Percentiles rank a stretch among this genome's conserved stretches.
Conservation (phyloP, 768 basidiomycete genomes). For the Xerocomellus intermedius region DNA sequence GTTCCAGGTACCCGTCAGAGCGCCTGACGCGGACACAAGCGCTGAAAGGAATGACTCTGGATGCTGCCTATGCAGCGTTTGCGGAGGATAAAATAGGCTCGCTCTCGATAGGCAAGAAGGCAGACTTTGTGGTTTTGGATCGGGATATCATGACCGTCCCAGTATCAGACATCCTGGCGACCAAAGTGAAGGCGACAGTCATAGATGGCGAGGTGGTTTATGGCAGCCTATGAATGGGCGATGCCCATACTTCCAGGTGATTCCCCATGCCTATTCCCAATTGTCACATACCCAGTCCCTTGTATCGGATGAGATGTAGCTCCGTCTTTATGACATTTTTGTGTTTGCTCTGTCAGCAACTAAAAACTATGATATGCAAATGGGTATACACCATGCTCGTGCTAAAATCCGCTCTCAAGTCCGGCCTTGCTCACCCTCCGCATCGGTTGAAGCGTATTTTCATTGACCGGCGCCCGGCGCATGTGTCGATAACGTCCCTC, state of each 20-base stretch:
- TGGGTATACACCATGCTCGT: constrained; percentile 13
- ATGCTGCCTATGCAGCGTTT: constrained; percentile 87
- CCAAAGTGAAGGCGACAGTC: constrained; percentile 70
- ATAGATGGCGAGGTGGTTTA: constrained; percentile 71
- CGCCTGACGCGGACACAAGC: constrained; percentile 79
- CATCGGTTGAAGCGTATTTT: constrained; percentile 85
- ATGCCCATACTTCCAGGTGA: neutral
- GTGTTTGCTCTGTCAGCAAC: neutral
- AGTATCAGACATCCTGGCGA: constrained; percentile 55
- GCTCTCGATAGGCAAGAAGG: constrained; percentile 72
- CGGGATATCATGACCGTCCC: constrained; percentile 74
- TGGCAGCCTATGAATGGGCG: constrained; percentile 40
- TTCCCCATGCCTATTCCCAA: neutral
- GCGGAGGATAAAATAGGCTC: constrained; percentile 70
- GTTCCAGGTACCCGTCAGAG: constrained; percentile 70
- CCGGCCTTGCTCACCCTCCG: constrained; percentile 92
- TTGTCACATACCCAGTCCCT: neutral
- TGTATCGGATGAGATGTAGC: neutral
- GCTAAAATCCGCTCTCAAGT: constrained; percentile 62
- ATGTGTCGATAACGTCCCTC: constrained; percentile 86
- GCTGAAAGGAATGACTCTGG: constrained; percentile 86
- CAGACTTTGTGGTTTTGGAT: constrained; percentile 85
- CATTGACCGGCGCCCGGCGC: constrained; percentile 82
- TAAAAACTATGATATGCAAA: constrained; percentile 7
- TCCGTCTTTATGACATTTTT: neutral